Base-by-base conservation (phyloP, 1,284 basidiomycete genomes). In the Coniferiporia sulphurascens region DNA sequence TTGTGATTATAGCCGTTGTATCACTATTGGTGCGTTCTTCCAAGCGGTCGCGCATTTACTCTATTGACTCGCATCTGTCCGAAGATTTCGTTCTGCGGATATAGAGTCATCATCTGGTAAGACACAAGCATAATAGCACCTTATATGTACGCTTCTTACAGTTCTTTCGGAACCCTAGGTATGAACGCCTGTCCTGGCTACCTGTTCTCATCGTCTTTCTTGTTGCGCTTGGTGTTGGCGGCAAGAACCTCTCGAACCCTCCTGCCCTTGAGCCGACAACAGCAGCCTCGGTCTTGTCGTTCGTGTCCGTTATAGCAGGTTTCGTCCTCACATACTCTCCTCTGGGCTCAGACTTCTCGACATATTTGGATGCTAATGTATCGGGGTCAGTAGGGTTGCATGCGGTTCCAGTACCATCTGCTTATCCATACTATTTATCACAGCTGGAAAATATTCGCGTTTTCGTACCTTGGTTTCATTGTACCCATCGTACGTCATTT, bases 1-100 rank as follows among this genome's bases (percentile, higher is more conserved):
- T 98, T 59, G 89, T 95, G 27, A 85, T 98, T 51, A 88, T 96
- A 27, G 81, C 84, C 0, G 65, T 90, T 34, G 79, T 96, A 49
- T 87, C 91, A 2, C 78, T 98, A 22, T 69, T 91, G 12, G 86
- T 87, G 64, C 66, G 83, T 76, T 2, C 1, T 17, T 21, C 35
- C 8, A 9, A 15, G 13, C n/a, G 55, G 48, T 38, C 48, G 7
- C 51, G 34, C 17, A 15, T 15, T 12, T 35, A 17, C 17, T 57
- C 61, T 36, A 59, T 49, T 59, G 36, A 38, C 36, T 38, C n/a
- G 13, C 36, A 22, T n/a, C 7, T 51, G 35, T 17, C 9, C 41
- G 59, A 50, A 86, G 84, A 74, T 94, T 19, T 91, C 89, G 9
- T 94, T 95, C 70, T 89, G 85, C 68, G 92, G 92, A 0, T 86